These are phyloP conservation scores for Picea sitchensis DNA, from an alignment of 75 land plant genomes.

Conservation along the genomic window DNA sequence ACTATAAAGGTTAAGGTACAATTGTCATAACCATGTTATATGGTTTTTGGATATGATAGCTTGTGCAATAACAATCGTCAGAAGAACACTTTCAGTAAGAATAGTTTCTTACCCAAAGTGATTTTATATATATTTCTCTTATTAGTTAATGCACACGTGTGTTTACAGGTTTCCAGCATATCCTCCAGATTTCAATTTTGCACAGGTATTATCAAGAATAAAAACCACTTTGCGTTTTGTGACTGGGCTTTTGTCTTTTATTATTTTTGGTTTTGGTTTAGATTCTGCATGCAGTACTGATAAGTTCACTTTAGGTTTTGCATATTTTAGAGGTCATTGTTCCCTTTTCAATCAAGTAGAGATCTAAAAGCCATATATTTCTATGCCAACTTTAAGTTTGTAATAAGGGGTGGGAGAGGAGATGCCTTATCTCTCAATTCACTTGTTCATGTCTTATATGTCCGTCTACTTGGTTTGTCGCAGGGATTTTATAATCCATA, in stretches of 20 bases:
- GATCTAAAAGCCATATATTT: background rate
- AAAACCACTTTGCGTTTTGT: background rate
- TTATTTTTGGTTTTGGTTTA: background rate
- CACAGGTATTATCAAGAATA: constrained; percentile 3
- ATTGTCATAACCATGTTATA: background rate
- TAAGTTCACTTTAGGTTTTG: too few species aligned
- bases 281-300: too few species aligned
- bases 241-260: too few species aligned
- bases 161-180: background rate
- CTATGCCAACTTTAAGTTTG: background rate
- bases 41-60: too few species aligned
- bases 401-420: background rate
- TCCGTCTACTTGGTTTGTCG: background rate
- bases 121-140: background rate
- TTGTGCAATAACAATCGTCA: too few species aligned
- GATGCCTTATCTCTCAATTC: background rate
- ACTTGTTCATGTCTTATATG: background rate
- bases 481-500: constrained; percentile 13
- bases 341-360: background rate
- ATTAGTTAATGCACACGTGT: background rate
- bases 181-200: constrained; percentile 10
- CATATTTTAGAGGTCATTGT: too few species aligned
- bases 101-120: background rate
- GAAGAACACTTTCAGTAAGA: background rate
- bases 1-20: background rate